phyloP scores from a whole-genome alignment of 2,329 filamentous ascomycete species.

The Botryotinia narcissicola region DNA sequence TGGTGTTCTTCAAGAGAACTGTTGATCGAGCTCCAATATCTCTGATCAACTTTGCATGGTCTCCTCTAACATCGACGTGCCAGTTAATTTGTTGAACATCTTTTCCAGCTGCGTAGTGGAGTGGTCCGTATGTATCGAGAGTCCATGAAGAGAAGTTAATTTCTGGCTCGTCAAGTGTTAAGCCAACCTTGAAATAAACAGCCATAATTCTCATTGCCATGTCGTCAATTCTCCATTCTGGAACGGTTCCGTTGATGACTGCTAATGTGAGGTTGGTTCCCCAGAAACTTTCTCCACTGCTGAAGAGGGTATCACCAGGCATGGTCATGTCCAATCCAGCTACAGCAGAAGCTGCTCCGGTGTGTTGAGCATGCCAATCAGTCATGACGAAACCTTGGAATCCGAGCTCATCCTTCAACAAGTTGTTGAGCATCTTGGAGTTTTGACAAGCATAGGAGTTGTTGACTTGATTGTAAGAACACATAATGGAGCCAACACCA shows the following conservation, averaged over 20 bases:
- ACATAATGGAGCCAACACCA: constrained; percentile 80
- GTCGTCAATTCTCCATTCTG: constrained; percentile 84
- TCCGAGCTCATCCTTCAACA: constrained; percentile 76
- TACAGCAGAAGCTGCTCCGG: constrained; percentile 10
- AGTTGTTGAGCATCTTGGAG: constrained; percentile 68
- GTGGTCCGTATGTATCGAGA: constrained; percentile 53
- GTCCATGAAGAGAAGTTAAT: constrained; percentile 93
- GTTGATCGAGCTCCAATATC: constrained; percentile 76
- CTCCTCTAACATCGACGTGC: constrained; percentile 77
- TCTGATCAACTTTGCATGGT: constrained; percentile 72
- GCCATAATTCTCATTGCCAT: constrained; percentile 84
- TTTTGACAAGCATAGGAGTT: constrained; percentile 81
- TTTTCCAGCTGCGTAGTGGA: constrained; percentile 48
- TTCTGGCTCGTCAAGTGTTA: constrained; percentile 45
- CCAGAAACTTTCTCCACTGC: constrained; percentile 63
- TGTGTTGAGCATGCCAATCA: constrained; percentile 65
- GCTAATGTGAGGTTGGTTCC: constrained; percentile 84
- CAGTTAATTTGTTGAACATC: constrained; percentile 69
- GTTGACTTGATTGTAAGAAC: constrained; percentile 79
- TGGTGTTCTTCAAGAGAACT: constrained; percentile 83
- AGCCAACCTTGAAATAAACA: constrained; percentile 64
- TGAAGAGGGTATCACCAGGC: constrained; percentile 79
- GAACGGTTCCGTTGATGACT: constrained; percentile 84
- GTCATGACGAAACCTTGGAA: constrained; percentile 79
- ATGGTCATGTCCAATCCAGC: constrained; percentile 69